Conservation (phyloP, 1,139 yeast genomes). For the Taphrina communis region DNA sequence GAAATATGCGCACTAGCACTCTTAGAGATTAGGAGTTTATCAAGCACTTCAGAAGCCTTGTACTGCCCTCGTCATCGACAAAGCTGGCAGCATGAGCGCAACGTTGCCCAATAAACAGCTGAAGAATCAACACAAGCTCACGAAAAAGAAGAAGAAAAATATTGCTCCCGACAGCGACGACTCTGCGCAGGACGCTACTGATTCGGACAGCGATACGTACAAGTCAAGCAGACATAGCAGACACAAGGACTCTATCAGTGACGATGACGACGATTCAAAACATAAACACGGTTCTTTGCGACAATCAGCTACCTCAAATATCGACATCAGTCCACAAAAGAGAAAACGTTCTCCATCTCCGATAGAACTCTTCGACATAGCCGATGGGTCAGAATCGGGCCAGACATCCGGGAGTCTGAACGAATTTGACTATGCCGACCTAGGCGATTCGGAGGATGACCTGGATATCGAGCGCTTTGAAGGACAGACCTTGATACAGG, state of each 20-base stretch:
- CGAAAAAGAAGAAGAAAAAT: constrained; percentile 1
- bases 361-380: constrained; percentile 18
- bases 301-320: neutral
- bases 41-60: neutral
- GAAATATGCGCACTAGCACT: neutral
- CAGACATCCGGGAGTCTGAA: constrained; percentile 24
- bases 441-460: constrained; percentile 37
- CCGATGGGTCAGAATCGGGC: constrained; percentile 27
- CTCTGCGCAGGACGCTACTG: constrained; percentile 4
- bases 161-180: constrained; percentile 13
- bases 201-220: constrained; percentile 14
- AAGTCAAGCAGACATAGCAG: neutral
- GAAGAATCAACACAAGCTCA: constrained; percentile 10
- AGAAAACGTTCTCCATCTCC: constrained; percentile 26
- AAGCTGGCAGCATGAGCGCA: constrained; percentile 3
- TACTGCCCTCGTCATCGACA: neutral
- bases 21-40: neutral
- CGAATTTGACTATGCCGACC: constrained; percentile 26
- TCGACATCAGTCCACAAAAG: constrained; percentile 23
- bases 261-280: constrained; percentile 4
- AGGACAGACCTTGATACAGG: constrained; percentile 18
- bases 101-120: constrained; percentile 13
- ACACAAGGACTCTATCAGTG: neutral
- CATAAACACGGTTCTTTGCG: neutral
- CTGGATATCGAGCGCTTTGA: constrained; percentile 35